Evolutionary conservation across 108 stramenopile species (phyloP), one percentile per base, ranked within the genome.

Genomic region (Conticribra weissflogii): DNA sequence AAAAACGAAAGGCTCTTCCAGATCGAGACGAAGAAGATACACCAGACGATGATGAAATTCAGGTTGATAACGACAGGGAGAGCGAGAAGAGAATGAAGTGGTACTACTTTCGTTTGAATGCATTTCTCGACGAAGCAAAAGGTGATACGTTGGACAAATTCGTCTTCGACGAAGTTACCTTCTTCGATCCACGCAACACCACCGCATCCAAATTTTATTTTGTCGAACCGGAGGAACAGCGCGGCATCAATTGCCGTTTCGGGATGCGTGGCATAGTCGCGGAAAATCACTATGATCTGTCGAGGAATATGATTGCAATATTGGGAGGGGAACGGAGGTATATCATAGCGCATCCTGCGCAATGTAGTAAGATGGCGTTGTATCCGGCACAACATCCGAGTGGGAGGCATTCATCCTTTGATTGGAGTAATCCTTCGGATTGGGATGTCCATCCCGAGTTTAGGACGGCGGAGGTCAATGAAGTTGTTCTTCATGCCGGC

Each of bases 271-370:
- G 86, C 34, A 74, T 88, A 3, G 69, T 83, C n/a, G 79, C 91
- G 14, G 97, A 92, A 60, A 85, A 87, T 53, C 97, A 98, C 76
- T 98, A 90, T 76, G 97, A 98, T 81, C 81, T 87, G 25, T 86
- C 85, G 25, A 83, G 96, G 0, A 98, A 98, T 83, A 75, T 82
- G 64, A 95, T 97, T 71, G 84, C 81, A 3, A 49, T 95, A 15
- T 47, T 97, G 28, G 78, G 86, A 46, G 98, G 98, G 1, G 59
- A 69, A 30, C 69, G 96, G 21, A 73, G 98, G 4, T 98, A 97
- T 78, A 90, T 98, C 34, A 68, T 98, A 24, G 75, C 81, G 36
- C 89, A 93, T 60, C 96, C 96, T 3, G 45, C 81, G 22, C 75
- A 97, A 71, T 97, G 96, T 66, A 31, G 49, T 24, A 83, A 88